A percentile compares a stretch with the other conserved stretches of the same genome.
These are phyloP conservation scores for Stylosanthes scabra DNA, from an alignment of 331 rosid species.

Conservation along the genomic window DNA sequence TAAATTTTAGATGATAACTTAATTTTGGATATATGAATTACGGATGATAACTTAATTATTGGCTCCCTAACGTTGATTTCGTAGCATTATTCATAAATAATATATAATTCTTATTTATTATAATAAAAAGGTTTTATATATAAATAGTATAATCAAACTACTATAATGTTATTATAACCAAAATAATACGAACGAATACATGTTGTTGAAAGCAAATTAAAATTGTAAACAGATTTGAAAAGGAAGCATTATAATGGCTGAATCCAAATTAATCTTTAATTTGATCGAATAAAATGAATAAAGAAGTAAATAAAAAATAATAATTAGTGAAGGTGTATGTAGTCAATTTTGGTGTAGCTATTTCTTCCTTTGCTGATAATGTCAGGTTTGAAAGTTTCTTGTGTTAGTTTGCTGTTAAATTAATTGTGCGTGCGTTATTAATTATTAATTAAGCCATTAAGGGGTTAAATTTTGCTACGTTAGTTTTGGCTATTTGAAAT, in stretches of 20 bases:
- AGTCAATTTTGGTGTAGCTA: slow-evolving; percentile 32
- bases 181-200: not conserved
- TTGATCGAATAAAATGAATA: not conserved
- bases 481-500: slow-evolving; percentile 45
- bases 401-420: not conserved
- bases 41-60: too few species aligned
- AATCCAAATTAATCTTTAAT: slow-evolving; percentile 11
- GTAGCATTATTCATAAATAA: too few species aligned
- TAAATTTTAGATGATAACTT: too few species aligned
- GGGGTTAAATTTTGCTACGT: slow-evolving; percentile 35
- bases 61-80: too few species aligned
- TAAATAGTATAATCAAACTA: too few species aligned
- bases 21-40: too few species aligned
- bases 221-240: not conserved
- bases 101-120: not conserved
- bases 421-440: not conserved
- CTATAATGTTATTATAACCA: too few species aligned
- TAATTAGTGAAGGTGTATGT: not conserved
- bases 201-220: slow-evolving; percentile 8
- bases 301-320: too few species aligned
- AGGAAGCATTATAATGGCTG: not conserved
- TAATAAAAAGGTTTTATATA: not conserved
- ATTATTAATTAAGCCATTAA: not conserved
- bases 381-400: slow-evolving; percentile 44
- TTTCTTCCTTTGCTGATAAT: not conserved